phyloP scores from a whole-genome alignment of 345 rosid species.

The Erucastrum elatum region DNA sequence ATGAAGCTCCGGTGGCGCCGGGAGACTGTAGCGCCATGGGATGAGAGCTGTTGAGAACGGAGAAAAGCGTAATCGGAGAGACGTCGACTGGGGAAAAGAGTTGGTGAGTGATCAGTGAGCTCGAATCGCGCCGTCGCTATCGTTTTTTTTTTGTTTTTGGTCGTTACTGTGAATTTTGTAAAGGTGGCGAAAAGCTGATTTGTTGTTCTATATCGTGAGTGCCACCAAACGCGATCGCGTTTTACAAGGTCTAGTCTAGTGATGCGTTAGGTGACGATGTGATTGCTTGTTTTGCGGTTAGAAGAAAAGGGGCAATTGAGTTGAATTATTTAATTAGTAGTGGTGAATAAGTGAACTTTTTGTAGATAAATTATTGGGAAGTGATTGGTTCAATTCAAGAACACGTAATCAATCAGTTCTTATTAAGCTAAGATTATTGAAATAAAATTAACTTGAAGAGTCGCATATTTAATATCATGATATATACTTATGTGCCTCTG shows the following conservation, averaged over 20 bases:
- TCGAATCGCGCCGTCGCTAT: slow-evolving; percentile 28
- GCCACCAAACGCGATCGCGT: slow-evolving; percentile 23
- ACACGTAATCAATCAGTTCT: neutral
- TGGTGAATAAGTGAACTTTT: neutral
- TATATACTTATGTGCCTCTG: neutral
- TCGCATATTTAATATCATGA: neutral
- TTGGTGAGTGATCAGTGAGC: slow-evolving; percentile 21
- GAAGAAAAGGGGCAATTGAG: neutral
- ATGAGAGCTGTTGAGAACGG: slow-evolving; percentile 23
- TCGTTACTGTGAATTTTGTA: neutral
- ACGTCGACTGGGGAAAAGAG: neutral
- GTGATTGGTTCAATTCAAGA: neutral
- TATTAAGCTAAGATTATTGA: neutral
- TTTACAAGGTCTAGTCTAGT: slow-evolving; percentile 2
- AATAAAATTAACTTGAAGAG: neutral
- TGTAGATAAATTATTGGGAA: neutral
- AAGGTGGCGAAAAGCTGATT: slow-evolving; percentile 1
- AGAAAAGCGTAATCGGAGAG: neutral
- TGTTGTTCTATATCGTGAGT: neutral
- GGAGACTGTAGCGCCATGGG: slow-evolving; percentile 40
- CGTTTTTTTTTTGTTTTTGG: neutral
- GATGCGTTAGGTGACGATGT: slow-evolving; percentile 33
- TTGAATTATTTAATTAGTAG: neutral
- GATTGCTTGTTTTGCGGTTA: neutral
- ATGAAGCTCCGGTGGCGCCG: slow-evolving; percentile 35